Base-by-base conservation (phyloP, 805 yeast species). In the Tetrapisispora fleetii region DNA sequence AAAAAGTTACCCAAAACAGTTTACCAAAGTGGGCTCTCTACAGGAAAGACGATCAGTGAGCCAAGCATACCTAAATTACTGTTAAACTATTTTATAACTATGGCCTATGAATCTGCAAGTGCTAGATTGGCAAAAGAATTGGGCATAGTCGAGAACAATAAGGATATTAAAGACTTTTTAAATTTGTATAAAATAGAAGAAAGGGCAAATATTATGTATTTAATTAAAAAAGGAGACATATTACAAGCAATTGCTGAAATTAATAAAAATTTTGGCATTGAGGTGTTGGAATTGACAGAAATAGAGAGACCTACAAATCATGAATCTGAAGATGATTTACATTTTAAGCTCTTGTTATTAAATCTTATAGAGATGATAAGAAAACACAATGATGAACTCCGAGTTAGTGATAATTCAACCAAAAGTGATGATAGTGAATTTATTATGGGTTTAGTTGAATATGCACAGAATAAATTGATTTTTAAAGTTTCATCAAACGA, bases 341-440 rank as follows among this genome's bases (percentile, higher is more conserved):
- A 87, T 63, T 88, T 87, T 68, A 78, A 82, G 58, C 67, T 89
- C 37, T 67, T 88, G 50, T 72, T 90, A 45, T 68, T 88, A 53
- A 83, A 83, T 57, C 69, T 90, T 54, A 81, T 88, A 36, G 96
- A 90, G 64, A 80, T 85, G 78, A 87, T 89, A 36, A 67, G 91
- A 37, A 60, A 60, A 40, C 68, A 71, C 44, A 54, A 57, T 19
- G 52, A 30, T 27, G 35, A 27, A 27, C 13, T 13, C 7, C 14
- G 8, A 17, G 7, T 3, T 8, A 30, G 24, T 27, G 17, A 59
- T 13, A 55, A 63, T 2, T 57, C 50, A 2, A 62, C 24, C n/a
- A n/a, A 33, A 4, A 54, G 48, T 16, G 63, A 64, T 41, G 79
- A 78, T 37, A 70, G 72, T 48, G 60, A 64, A 27, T 83, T 83